Evolutionary conservation across 179 eudicot genomes (phyloP), one percentile per base, ranked within the genome.

Genomic region (Silene vulgaris): DNA sequence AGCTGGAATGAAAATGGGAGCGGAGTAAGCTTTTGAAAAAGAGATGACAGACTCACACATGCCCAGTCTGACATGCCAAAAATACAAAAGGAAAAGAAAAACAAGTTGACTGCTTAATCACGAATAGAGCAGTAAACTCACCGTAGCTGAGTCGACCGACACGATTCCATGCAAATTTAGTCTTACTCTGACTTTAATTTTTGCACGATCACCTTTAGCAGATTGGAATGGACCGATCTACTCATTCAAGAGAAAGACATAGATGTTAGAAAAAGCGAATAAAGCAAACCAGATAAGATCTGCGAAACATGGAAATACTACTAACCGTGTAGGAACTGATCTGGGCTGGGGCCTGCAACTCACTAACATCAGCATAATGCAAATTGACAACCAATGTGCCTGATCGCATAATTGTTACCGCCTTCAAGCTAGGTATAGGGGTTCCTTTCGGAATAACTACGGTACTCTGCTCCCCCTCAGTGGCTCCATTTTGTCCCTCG

Each of bases 171-270:
- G 97, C 69, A 88, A 70, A 80, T 87, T 90, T 77, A 95, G 64
- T 65, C 93, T 93, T 66, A 82, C 97, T 84, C 90, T 89, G 28
- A 95, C 90, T 83, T 90, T 95, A 74, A 95, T 76, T 75, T 92
- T 92, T 37, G 95, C 89, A 69, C 86, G 83, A 68, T 92, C 95
- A 83, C 91, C 89, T 59, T 86, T 89, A 12, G 88, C 63, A 21
- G 93, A 83, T 76, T 89, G 96, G 75, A 92, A 89, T 9, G 97
- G 99, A 17, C 99, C 99, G 85, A 95, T 90, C 97, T 95, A 82
- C 76, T 23, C 75, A 75, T 61, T 62, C 29, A 69, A 62, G 45
- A 20, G 13, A 59, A 9, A 71, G 54, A 3, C 19, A 29, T 63
- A 11, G 28, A 35, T 73, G 2, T 50, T 29, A 57, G 1, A 30